Percentiles rank a stretch among this genome's conserved stretches.
These are phyloP conservation scores for Pseudotsuga menziesii DNA, from an alignment of 75 land plant species.

Conservation along the genomic window DNA sequence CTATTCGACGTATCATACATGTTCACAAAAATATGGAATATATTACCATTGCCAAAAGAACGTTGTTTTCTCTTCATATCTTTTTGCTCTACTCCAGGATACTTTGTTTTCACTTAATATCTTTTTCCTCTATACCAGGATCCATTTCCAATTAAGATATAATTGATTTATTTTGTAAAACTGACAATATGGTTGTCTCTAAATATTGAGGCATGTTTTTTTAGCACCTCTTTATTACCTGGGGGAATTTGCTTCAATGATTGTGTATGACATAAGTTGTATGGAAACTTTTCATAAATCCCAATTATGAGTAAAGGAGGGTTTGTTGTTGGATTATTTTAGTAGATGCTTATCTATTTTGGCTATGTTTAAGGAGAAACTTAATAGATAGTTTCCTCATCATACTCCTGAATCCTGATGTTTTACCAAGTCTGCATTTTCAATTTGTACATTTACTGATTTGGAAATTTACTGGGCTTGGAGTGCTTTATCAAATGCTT, in stretches of 20 bases:
- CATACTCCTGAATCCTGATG: too few relatives aligned
- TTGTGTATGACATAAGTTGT: constrained; percentile 93
- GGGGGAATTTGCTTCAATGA: constrained; percentile 93
- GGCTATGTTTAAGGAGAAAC: not conserved
- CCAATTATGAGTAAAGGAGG: constrained; percentile 94
- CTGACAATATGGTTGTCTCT: not conserved
- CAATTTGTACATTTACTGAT: not conserved
- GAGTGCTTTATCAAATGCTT: not conserved
- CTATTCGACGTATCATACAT: not conserved
- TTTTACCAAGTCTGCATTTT: not conserved
- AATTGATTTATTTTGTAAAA: not conserved
- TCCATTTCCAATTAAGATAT: not conserved
- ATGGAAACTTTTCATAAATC: constrained; percentile 87
- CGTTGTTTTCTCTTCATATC: not conserved
- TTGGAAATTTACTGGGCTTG: not conserved
- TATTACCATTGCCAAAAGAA: not conserved
- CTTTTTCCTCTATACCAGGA: not conserved
- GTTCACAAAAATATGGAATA: not conserved
- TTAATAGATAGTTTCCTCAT: not conserved
- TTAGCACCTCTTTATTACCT: constrained; percentile 94
- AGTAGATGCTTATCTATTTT: not conserved
- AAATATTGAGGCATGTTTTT: constrained; percentile 71
- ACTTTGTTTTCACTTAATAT: not conserved
- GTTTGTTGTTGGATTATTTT: not conserved
- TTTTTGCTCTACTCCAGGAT: not conserved